Base-by-base conservation (phyloP, 2,329 filamentous ascomycete species). In the Pyricularia sp. region DNA sequence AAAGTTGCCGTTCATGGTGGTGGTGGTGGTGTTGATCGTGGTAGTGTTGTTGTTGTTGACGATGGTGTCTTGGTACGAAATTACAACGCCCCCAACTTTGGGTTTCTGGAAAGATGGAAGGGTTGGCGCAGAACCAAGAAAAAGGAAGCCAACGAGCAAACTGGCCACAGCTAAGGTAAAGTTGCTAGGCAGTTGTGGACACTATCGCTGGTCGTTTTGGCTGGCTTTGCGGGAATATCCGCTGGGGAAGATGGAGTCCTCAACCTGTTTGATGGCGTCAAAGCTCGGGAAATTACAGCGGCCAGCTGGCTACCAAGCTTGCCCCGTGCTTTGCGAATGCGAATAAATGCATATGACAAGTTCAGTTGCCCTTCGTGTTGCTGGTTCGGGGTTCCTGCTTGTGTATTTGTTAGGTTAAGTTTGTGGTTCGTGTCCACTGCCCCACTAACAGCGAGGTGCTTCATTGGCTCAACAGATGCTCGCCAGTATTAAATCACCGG, bases 1-100 rank as follows among this genome's bases (percentile, higher is more conserved):
- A 80, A 94, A 93, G 79, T 94, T 91, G 78, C 90, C 89, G 81
- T 95, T 96, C 88, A 93, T 90, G 73, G 74, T 72, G 36, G 36
- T 61, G 59, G 58, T 61, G 25, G 25, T 63, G 59, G 25, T 28
- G 12, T 12, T 12, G 12, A 28, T 28, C 2, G 25, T 28, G 0
- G n/a, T 10, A 26, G 58, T 61, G 23, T 61, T 26, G 59, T 17
- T 61, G 23, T 61, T 26, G 59, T 17, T 63, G 59, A 63, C 17
- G 59, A 63, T 17, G 25, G 11, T 28, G 59, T 3, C 26, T 12
- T 26, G 59, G 5, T 28, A 26, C 26, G 4, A 17, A 63, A 63
- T 30, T 14, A 14, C 59, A 28, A 17, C 26, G 59, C 25, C 23
- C 25, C 23, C 25, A 26, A 63, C 26, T 17, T 50, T n/a, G 42